Percentiles rank a stretch among this genome's conserved stretches.
These are phyloP conservation scores for Leishmania arabica DNA, from an alignment of 208 protist genomes.

Conservation along the genomic window DNA sequence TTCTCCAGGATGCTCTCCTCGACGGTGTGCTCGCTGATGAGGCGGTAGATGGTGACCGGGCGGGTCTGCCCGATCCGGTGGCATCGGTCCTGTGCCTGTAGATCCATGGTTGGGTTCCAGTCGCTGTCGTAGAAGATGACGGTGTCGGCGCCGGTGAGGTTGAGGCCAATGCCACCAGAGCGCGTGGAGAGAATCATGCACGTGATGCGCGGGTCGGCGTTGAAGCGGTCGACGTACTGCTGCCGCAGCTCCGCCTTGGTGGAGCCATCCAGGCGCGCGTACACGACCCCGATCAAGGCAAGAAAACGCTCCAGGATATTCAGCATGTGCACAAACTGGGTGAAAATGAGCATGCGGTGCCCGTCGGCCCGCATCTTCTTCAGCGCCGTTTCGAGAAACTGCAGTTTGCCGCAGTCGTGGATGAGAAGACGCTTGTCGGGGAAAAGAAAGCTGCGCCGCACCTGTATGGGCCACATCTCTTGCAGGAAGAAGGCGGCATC, in stretches of 20 bases:
- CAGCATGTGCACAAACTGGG: constrained; percentile 98
- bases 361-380: constrained; percentile 73
- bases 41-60: constrained; percentile 96
- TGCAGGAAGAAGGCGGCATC: constrained; percentile 56
- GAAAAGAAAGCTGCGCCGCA: constrained; percentile 89
- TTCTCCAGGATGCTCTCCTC: constrained; percentile 97
- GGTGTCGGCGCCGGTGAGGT: constrained; percentile 98
- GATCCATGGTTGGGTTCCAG: constrained; percentile 99
- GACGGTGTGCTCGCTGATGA: constrained; percentile 95
- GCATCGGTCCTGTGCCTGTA: constrained; percentile 97
- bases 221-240: constrained; percentile 94
- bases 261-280: constrained; percentile 96
- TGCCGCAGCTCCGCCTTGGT: constrained; percentile 93
- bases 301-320: constrained; percentile 98
- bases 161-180: constrained; percentile 98
- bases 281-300: constrained; percentile 86
- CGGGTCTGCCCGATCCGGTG: constrained; percentile 98
- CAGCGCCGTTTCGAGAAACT: constrained; percentile 87
- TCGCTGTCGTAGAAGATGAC: constrained; percentile 99
- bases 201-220: constrained; percentile 93
- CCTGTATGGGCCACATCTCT: constrained; percentile 77
- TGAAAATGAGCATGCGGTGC: constrained; percentile 98
- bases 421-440: constrained; percentile 96
- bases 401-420: constrained; percentile 97
- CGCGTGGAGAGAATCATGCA: constrained; percentile 98